Evolutionary conservation across 805 yeast genomes (phyloP).

Genomic region (Grigorovia transvaalensis): DNA sequence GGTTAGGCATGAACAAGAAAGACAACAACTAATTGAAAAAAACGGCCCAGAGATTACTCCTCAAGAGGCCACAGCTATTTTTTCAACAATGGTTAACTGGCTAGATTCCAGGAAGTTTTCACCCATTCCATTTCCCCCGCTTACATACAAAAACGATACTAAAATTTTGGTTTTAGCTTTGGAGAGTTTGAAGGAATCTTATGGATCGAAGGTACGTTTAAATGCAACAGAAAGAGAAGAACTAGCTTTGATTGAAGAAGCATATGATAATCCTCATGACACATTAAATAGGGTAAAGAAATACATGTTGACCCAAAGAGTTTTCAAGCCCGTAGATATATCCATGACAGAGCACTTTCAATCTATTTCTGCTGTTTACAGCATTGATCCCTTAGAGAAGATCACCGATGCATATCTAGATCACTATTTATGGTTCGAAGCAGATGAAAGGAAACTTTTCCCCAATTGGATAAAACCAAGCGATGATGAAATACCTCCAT

Average conservation of each 20-base stretch:
- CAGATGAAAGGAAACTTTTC: conserved; percentile 73
- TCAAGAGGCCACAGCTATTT: conserved; percentile 78
- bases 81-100: conserved; percentile 86
- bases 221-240: conserved; percentile 88
- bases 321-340: conserved; percentile 77
- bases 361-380: conserved; percentile 74
- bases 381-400: conserved; percentile 85
- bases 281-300: conserved; percentile 76
- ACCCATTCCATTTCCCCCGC: conserved; percentile 90
- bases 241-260: conserved; percentile 85
- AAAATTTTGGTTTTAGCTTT: conserved; percentile 80
- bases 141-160: conserved; percentile 86
- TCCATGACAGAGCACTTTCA: conserved; percentile 90
- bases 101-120: conserved; percentile 71
- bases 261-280: conserved; percentile 95
- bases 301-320: conserved; percentile 74
- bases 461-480: conserved; percentile 96
- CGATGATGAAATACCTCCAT: conserved; percentile 87
- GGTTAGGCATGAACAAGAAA: conserved; percentile 84
- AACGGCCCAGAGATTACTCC: conserved; percentile 84
- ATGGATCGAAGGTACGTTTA: conserved; percentile 62
- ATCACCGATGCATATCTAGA: conserved; percentile 94
- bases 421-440: conserved; percentile 94
- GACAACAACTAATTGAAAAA: conserved; percentile 68
- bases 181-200: conserved; percentile 76